phyloP scores from a whole-genome alignment of 169 alveolate species.

The Plasmodium berghei region DNA sequence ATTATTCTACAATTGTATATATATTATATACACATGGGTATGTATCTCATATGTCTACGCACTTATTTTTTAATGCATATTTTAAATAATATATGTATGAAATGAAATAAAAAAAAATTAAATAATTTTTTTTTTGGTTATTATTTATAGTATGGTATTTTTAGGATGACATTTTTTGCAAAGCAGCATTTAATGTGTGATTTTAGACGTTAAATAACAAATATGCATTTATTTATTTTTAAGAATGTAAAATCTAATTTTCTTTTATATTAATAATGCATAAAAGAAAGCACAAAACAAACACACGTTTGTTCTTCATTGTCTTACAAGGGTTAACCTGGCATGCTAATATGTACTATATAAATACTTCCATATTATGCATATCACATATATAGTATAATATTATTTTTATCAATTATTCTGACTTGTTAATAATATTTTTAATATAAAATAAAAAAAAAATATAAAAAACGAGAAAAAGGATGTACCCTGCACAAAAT shows the following conservation, averaged over 20 bases:
- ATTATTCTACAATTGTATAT: conserved; percentile 17
- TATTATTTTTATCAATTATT: not conserved
- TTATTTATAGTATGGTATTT: not conserved
- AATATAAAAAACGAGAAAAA: not conserved
- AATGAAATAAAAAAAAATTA: not conserved
- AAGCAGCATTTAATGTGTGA: not conserved
- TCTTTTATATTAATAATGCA: conserved; percentile 11
- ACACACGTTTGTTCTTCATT: not conserved
- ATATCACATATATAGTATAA: no score
- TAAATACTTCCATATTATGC: no score
- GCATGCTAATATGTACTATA: no score
- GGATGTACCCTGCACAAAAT: not conserved
- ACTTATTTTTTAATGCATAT: not conserved
- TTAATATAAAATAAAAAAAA: not conserved
- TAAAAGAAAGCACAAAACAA: not conserved
- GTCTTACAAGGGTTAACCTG: conserved; percentile 16
- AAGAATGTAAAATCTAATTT: not conserved
- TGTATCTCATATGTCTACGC: not conserved
- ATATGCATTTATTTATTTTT: not conserved
- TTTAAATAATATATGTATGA: not conserved
- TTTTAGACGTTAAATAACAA: not conserved
- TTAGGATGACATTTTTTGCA: conserved; percentile 4
- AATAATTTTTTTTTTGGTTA: not conserved
- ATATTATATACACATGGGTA: not conserved
- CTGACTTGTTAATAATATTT: conserved; percentile 10